Evolutionary conservation across 495 filamentous ascomycete species (phyloP), one percentile per base, ranked within the genome.

Genomic region (Venustampulla echinocandica): DNA sequence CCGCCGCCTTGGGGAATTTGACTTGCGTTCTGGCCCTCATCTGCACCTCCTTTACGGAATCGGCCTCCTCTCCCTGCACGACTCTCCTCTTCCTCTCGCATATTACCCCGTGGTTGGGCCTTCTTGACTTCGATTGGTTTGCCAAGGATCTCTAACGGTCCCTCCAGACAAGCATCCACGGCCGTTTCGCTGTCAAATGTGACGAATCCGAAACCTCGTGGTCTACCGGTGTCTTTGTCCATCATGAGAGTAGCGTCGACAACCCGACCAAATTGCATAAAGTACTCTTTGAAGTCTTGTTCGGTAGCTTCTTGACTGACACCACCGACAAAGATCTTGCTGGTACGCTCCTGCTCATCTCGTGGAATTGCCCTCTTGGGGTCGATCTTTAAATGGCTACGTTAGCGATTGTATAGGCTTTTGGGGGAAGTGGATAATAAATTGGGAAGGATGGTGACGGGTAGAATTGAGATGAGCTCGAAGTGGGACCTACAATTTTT

Each of bases 221-320:
- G 92, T 18, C 92, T 81, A 24, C 90, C 90, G 6, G 92, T 97
- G 59, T 98, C 92, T 65, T 98, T 98, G 64, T 98, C 92, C 76
- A 98, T 98, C 92, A 98, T 98, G 15, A 98, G 76, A 1, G 92
- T 98, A 10, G 92, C 92, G 64, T 98, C 92, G 35, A 98, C 80
- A 22, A 98, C 92, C 45, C 92, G 80, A 32, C 92, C 92, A 57
- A 95, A 98, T 61, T 94, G 85, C 63, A 83, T 84, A 65, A 98
- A 98, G 64, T 95, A 98, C 32, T 90, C 79, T 58, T 87, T 87
- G 65, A 98, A 98, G 59, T 97, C 88, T 33, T 87, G 79, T 54
- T 98, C 92, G 1, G 84, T 95, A 0, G 90, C 90, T 56, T 98
- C 92, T 69, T 96, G 92, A 60, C 87, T 94, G 42, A 98, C 93